phyloP scores from a whole-genome alignment of 768 basidiomycete genomes.

The Amanita inopinata region DNA sequence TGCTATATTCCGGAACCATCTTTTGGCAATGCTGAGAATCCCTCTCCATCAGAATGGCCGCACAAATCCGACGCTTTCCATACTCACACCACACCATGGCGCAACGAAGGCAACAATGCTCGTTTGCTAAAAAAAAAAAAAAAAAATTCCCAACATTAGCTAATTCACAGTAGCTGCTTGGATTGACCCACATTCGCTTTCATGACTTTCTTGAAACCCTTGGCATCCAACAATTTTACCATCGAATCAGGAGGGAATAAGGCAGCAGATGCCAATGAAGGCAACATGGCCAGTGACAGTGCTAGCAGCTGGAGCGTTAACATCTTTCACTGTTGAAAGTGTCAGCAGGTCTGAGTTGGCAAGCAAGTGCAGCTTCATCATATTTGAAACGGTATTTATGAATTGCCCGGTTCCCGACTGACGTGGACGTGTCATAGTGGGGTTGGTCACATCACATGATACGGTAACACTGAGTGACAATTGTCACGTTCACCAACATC shows the following conservation, averaged over 20 bases:
- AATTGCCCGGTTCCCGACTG: too few species aligned
- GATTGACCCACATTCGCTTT: slow-evolving; percentile 61
- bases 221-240: slow-evolving; percentile 69
- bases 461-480: too few species aligned
- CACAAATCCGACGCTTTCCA: not conserved
- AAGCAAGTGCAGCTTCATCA: too few species aligned
- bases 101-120: slow-evolving; percentile 85
- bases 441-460: too few species aligned
- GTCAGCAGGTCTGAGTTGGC: too few species aligned
- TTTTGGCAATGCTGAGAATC: slow-evolving; percentile 73
- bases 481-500: too few species aligned
- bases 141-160: not conserved
- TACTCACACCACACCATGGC: slow-evolving; percentile 84
- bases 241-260: slow-evolving; percentile 37
- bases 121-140: slow-evolving; percentile 40
- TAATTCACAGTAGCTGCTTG: not conserved
- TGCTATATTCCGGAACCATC: slow-evolving; percentile 78
- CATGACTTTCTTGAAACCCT: slow-evolving; percentile 63
- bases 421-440: too few species aligned
- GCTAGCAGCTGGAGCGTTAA: slow-evolving; percentile 27
- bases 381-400: too few species aligned
- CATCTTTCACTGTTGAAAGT: too few species aligned
- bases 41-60: not conserved
- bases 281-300: slow-evolving; percentile 26
- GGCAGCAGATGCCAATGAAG: slow-evolving; percentile 42